Base-by-base conservation (phyloP, 805 yeast genomes). In the Kuraishia hungarica region DNA sequence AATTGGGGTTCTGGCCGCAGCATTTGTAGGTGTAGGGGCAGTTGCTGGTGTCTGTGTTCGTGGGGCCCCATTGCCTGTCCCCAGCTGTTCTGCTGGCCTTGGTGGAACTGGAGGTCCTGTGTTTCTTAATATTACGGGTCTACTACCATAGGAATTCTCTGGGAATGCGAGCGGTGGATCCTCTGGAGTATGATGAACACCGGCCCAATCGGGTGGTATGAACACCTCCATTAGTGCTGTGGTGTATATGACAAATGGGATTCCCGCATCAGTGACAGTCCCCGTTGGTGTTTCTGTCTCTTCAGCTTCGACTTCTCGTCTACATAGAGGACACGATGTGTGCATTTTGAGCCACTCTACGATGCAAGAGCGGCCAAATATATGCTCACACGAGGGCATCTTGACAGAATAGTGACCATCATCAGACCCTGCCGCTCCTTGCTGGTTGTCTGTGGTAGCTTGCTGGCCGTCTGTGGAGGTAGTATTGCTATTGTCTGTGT, bases 271-370 rank as follows among this genome's bases (percentile, higher is more conserved):
- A 39, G 49, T 35, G 47, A 58, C 58, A 28, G 20, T 48, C n/a
- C n/a, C n/a, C n/a, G n/a, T n/a, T n/a, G 21, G 39, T 48, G 23
- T 47, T 51, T 51, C 62, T 65, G 10, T 60, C 56, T 51, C 60
- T 53, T 24, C 63, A 17, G 64, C 62, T 7, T 64, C 55, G 2
- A 85, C 73, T 15, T 78, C 74, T 17, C 74, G 72, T 55, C 97
- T 81, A 65, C 98, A 92, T 51, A 92, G 70, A 0, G 98, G 98
- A 67, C 97, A 91, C 1, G 90, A 79, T 8, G 81, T 76, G 61
- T 86, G 82, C 47, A 78, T 71, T 57, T 75, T 76, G 53, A 91
- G 77, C 98, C 98, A 92, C 59, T 85, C 87, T 51, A 74, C 78
- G 21, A 90, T 74, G 71, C 98, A 92, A 21, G 81, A 78, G 59